phyloP scores from a whole-genome alignment of 2,329 filamentous ascomycete genomes.

The Aspergillus hiratsukae region DNA sequence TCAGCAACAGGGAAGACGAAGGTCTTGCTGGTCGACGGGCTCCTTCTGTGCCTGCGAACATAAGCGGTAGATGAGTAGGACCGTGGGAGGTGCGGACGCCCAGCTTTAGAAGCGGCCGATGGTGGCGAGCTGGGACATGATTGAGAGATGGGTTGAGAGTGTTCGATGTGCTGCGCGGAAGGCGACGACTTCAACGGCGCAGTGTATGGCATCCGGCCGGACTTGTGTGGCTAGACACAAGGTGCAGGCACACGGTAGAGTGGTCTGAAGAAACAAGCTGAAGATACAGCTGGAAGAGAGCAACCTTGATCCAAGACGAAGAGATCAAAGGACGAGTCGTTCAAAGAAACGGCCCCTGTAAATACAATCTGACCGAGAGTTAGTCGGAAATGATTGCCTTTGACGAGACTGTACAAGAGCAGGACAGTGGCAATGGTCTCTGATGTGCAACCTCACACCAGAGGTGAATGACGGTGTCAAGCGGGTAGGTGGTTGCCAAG shows the following conservation, averaged over 20 bases:
- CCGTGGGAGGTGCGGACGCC: slow-evolving; percentile 49
- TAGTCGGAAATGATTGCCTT: background rate
- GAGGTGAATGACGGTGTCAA: background rate
- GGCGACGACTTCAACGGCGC: slow-evolving; percentile 53
- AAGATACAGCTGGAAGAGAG: background rate
- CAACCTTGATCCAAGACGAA: background rate
- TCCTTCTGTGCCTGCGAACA: slow-evolving; percentile 57
- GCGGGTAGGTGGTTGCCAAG: background rate
- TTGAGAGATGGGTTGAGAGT: slow-evolving; percentile 41
- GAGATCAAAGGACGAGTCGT: background rate
- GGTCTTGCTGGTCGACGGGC: slow-evolving; percentile 47
- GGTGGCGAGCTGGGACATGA: slow-evolving; percentile 18
- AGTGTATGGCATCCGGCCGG: slow-evolving; percentile 49
- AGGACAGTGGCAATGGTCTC: background rate
- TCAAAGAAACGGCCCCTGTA: background rate
- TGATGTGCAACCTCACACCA: background rate
- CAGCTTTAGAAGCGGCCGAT: slow-evolving; percentile 13
- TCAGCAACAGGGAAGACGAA: slow-evolving; percentile 28
- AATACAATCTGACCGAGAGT: background rate
- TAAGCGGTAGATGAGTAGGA: slow-evolving; percentile 58
- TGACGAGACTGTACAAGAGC: background rate
- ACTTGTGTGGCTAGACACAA: slow-evolving; percentile 30
- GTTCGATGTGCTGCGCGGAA: slow-evolving; percentile 48
- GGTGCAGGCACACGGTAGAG: slow-evolving; percentile 8
- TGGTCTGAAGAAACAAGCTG: background rate